Percentiles rank a stretch among this genome's conserved stretches.
Evolutionary conservation across 441 rosid species (phyloP).

Genomic region (Arabidopsis lyrata): DNA sequence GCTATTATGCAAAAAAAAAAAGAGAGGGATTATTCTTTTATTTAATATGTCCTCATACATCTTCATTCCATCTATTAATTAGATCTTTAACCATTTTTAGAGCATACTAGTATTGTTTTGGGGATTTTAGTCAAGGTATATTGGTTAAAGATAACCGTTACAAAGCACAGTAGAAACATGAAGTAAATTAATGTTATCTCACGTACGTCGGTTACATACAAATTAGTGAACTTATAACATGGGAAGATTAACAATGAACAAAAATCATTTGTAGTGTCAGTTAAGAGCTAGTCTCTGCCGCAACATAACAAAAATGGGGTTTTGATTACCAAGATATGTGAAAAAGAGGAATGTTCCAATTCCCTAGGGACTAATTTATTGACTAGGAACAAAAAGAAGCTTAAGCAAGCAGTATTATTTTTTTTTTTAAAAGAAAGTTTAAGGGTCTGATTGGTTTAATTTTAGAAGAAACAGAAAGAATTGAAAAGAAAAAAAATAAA

Average conservation of each 20-base stretch:
- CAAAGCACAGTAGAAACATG: constrained; percentile 22
- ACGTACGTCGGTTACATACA: constrained; percentile 30
- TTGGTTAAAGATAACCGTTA: constrained; percentile 33
- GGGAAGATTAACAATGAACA: constrained; percentile 33
- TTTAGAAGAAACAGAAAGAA: too few relatives aligned
- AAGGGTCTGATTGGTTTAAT: too few relatives aligned
- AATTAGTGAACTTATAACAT: constrained; percentile 29
- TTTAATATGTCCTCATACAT: neutral
- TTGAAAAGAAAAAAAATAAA: too few relatives aligned
- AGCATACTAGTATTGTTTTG: constrained; percentile 11
- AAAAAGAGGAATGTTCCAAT: constrained; percentile 48
- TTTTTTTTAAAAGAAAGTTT: too few relatives aligned
- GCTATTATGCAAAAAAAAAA: neutral
- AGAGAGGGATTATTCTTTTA: neutral
- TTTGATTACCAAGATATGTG: constrained; percentile 43
- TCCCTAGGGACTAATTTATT: constrained; percentile 42
- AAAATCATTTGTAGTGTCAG: constrained; percentile 31
- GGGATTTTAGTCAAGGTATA: constrained; percentile 6
- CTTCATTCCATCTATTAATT: neutral
- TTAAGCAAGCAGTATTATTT: neutral
- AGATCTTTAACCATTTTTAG: neutral
- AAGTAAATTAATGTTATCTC: constrained; percentile 10
- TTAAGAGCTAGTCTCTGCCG: constrained; percentile 33
- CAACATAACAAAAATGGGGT: constrained; percentile 40
- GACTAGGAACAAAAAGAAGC: constrained; percentile 33